These are phyloP conservation scores for Phytophthora brassicae DNA, from an alignment of 352 stramenopile genomes.

Conservation along the genomic window DNA sequence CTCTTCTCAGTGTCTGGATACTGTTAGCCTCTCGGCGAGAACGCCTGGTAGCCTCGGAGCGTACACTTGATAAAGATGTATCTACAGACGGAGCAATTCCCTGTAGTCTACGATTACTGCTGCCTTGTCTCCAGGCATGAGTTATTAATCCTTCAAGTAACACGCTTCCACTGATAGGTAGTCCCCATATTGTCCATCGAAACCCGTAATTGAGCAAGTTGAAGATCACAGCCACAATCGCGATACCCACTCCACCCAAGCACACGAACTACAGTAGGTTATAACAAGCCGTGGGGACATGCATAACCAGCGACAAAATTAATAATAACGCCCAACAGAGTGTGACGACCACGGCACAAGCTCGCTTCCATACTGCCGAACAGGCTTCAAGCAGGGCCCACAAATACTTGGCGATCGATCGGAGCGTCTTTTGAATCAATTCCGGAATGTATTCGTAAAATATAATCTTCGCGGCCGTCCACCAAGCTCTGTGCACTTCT, in stretches of 20 bases:
- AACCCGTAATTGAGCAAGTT: background rate
- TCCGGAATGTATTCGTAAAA: background rate
- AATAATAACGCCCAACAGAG: background rate
- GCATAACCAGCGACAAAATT: background rate
- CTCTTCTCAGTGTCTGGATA: too few species aligned
- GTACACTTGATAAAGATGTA: too few species aligned
- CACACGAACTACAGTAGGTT: background rate
- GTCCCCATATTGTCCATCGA: background rate
- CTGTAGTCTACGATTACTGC: background rate
- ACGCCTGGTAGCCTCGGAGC: too few species aligned
- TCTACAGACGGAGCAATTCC: background rate
- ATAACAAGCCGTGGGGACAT: background rate
- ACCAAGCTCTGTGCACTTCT: background rate
- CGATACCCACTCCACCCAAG: background rate
- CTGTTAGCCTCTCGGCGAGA: too few species aligned
- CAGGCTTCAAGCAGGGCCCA: background rate
- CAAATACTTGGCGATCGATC: background rate
- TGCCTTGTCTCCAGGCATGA: background rate
- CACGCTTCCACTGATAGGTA: background rate
- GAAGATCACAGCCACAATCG: background rate
- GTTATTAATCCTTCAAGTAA: background rate
- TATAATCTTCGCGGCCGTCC: background rate
- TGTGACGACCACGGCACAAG: background rate
- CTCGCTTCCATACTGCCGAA: background rate
- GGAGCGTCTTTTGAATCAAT: background rate